Evolutionary conservation across 2,329 filamentous ascomycete genomes (phyloP).

Genomic region (Exserohilum turcica): DNA sequence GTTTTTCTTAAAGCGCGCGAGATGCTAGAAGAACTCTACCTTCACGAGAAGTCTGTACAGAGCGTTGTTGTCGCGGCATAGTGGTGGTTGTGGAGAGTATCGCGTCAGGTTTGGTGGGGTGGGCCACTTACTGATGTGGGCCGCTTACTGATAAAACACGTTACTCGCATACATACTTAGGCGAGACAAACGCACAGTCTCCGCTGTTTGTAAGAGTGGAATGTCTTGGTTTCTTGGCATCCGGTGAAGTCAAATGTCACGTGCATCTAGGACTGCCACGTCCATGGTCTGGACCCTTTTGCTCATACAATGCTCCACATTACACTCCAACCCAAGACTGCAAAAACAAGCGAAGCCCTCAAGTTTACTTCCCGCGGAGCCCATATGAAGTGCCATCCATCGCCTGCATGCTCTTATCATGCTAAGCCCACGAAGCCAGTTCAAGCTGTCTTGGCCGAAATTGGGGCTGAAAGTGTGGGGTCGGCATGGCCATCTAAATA

Average conservation of each 20-base stretch:
- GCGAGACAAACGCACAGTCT: too few relatives aligned
- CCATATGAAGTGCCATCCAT: not conserved
- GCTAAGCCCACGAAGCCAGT: not conserved
- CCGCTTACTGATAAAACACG: too few relatives aligned
- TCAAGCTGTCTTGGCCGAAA: slow-evolving; percentile 7
- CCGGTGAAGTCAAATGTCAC: not conserved
- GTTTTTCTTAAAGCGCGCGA: too few relatives aligned
- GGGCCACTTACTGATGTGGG: too few relatives aligned
- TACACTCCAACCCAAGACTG: not conserved
- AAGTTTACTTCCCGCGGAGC: not conserved
- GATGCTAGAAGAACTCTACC: too few relatives aligned
- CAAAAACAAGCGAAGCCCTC: not conserved
- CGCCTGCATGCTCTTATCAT: not conserved
- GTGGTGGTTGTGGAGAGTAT: too few relatives aligned
- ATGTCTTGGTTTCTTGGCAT: too few relatives aligned
- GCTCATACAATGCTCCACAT: not conserved
- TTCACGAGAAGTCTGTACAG: too few relatives aligned
- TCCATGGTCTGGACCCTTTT: not conserved
- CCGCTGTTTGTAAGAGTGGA: too few relatives aligned
- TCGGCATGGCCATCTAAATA: not conserved
- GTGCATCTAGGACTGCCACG: not conserved
- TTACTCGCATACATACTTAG: too few relatives aligned
- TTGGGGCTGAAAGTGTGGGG: slow-evolving; percentile 9
- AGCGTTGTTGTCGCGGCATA: too few relatives aligned
- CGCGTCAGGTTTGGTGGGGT: too few relatives aligned